Base-by-base conservation (phyloP, 148 eudicot species). In the Mesembryanthemum crystallinum region DNA sequence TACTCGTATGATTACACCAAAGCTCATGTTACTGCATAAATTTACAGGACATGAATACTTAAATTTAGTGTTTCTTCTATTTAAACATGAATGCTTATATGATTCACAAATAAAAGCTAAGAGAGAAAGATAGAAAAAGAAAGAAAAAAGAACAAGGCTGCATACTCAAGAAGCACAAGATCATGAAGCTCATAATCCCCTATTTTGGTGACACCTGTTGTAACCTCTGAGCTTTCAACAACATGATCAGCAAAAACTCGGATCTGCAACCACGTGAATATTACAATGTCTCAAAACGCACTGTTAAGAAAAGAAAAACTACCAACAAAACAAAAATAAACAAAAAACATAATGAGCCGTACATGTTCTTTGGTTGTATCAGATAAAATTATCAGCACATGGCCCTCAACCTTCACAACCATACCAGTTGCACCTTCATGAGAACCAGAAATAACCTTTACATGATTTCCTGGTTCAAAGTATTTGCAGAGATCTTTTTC, bases 141-240 rank as follows among this genome's bases (percentile, higher is more conserved):
- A 7, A 21, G 17, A 45, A 13, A 13, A 77, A 67, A 70, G 32
- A 58, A 45, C 47, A n/a, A 24, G 67, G 76, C 59, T 47, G 29
- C 92, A 85, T 89, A 95, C 98, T 95, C 99, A 57, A 95, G 84
- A 59, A 87, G 83, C 42, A 95, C 99, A 73, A 95, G 96, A 86
- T 95, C 99, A 83, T 92, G 99, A 76, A 95, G 93, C 87, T 95
- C 99, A 66, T 89, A 95, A 77, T 92, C 94, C 76, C 99, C 99
- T 67, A 95, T 89, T 79, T 85, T 83, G 23, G 99, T 95, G 61
- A 92, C 80, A 47, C 99, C 99, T 58, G 99, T 86, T 7, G 99
- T 92, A 74, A 95, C 99, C 81, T 95, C 99, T 43, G 99, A 95
- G 83, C 97, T 95, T 81, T 95, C 96, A 49, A 90, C 98, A 78